Percentiles rank a stretch among this genome's conserved stretches.
Conservation (phyloP, 2,329 filamentous ascomycete species). For the Cordyceps militaris region DNA sequence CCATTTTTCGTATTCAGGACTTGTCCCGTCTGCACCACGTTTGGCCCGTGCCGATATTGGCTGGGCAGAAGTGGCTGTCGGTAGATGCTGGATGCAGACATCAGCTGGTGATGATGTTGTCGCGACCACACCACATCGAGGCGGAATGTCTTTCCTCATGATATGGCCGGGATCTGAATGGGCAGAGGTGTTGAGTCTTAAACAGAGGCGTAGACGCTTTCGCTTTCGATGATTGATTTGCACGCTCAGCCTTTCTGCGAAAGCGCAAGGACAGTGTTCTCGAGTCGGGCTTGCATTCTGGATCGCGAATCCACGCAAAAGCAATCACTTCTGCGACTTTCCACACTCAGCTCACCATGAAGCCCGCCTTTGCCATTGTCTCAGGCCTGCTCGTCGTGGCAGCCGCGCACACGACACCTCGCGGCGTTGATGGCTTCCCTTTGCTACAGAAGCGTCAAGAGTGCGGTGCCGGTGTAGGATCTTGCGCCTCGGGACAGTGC, state of each 20-base stretch:
- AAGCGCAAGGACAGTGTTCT: too few species aligned
- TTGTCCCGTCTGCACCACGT: not conserved
- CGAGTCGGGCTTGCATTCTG: too few species aligned
- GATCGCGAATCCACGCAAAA: too few species aligned
- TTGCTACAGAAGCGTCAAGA: conserved; percentile 9
- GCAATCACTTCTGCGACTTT: too few species aligned
- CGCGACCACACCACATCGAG: not conserved
- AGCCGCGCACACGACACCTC: not conserved
- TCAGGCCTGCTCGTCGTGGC: not conserved
- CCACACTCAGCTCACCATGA: too few species aligned
- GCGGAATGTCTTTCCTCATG: not conserved
- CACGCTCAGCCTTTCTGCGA: too few species aligned
- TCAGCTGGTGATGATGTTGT: not conserved
- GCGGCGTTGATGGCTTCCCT: not conserved
- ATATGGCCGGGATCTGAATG: not conserved
- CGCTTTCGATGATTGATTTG: too few species aligned
- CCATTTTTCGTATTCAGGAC: not conserved
- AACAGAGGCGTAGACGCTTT: not conserved
- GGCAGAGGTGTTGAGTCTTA: not conserved
- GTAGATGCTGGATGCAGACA: not conserved
- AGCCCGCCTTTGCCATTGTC: not conserved
- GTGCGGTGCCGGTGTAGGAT: conserved; percentile 30
- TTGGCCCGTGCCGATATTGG: not conserved
- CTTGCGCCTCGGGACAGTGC: conserved; percentile 26
- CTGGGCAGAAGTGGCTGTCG: not conserved